These are phyloP conservation scores for Debaryomycetaceae sp. DNA, from an alignment of 1,139 yeast genomes.

Conservation along the genomic window DNA sequence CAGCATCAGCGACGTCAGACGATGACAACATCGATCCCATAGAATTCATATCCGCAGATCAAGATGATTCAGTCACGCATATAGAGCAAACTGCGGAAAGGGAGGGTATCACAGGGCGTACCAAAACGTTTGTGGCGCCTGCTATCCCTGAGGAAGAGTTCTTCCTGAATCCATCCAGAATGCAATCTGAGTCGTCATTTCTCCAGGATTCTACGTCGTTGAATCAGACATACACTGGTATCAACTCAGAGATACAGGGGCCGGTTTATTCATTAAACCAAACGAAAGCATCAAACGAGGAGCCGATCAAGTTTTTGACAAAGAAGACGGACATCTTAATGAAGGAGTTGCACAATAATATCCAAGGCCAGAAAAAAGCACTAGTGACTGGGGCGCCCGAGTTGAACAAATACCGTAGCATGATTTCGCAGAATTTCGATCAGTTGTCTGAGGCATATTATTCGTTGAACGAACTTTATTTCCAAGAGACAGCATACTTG, in stretches of 20 bases:
- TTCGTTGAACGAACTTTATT: slow-evolving; percentile 49
- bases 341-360: slow-evolving; percentile 19
- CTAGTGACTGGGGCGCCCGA: slow-evolving; percentile 29
- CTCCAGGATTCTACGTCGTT: not conserved
- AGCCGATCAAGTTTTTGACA: slow-evolving; percentile 9
- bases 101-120: not conserved
- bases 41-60: slow-evolving; percentile 24
- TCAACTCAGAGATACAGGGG: not conserved
- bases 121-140: not conserved
- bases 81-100: not conserved
- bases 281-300: not conserved
- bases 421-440: slow-evolving; percentile 23
- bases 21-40: slow-evolving; percentile 30
- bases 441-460: slow-evolving; percentile 42
- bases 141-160: slow-evolving; percentile 10
- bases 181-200: slow-evolving; percentile 5
- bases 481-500: slow-evolving; percentile 32
- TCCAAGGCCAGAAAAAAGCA: slow-evolving; percentile 19
- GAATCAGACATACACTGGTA: not conserved
- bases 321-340: slow-evolving; percentile 14
- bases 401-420: slow-evolving; percentile 25
- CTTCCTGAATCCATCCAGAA: slow-evolving; percentile 19
- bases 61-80: slow-evolving; percentile 4
- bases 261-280: not conserved
- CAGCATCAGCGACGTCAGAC: slow-evolving; percentile 16